Evolutionary conservation across 768 basidiomycete species (phyloP).

Genomic region (Calocybe indica): DNA sequence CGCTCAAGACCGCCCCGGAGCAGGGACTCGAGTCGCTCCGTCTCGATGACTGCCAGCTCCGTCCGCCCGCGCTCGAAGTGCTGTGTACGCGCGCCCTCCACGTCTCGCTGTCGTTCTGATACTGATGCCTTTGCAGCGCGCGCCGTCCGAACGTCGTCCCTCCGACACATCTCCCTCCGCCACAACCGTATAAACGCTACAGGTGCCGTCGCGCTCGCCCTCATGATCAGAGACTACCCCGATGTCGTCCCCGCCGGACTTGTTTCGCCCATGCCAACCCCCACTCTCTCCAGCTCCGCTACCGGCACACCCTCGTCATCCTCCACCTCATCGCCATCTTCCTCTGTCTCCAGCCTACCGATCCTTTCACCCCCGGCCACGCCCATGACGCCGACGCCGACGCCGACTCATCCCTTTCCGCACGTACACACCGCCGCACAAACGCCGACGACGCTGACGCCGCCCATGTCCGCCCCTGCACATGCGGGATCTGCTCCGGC

Average conservation of each 20-base stretch:
- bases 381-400: conserved; percentile 21
- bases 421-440: conserved; percentile 13
- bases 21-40: conserved; percentile 71
- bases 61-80: conserved; percentile 68
- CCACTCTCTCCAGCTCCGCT: conserved; percentile 9
- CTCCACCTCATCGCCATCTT: conserved; percentile 29
- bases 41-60: conserved; percentile 80
- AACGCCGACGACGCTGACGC: conserved; percentile 25
- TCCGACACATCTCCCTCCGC: conserved; percentile 86
- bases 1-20: conserved; percentile 49
- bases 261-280: conserved; percentile 20
- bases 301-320: conserved; percentile 15
- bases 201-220: conserved; percentile 86
- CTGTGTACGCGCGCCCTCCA: conserved; percentile 50
- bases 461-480: conserved; percentile 42
- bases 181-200: conserved; percentile 81
- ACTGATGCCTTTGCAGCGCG: conserved; percentile 45
- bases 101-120: not conserved
- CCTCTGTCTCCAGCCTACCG: conserved; percentile 24
- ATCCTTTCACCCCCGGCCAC: conserved; percentile 19
- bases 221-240: conserved; percentile 96
- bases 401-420: conserved; percentile 10
- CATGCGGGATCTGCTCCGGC: conserved; percentile 67
- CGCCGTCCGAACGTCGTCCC: conserved; percentile 72
- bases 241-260: conserved; percentile 50